Evolutionary conservation across 2,329 filamentous ascomycete genomes (phyloP).

Genomic region (Penicillium sp.): DNA sequence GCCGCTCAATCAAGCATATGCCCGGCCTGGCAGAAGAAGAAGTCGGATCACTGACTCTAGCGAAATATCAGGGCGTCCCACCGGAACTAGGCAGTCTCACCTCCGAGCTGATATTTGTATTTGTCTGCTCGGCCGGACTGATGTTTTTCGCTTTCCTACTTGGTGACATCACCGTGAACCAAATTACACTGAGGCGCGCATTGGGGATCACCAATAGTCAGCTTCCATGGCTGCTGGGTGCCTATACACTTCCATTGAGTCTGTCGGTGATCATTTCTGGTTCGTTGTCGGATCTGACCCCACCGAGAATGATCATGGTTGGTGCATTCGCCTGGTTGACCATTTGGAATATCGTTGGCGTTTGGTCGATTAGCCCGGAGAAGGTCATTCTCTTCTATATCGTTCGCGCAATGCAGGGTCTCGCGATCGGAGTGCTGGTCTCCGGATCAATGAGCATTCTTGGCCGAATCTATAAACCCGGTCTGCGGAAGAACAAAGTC

Average conservation of each 20-base stretch:
- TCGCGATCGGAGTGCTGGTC: slow-evolving; percentile 49
- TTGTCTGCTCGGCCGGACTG: slow-evolving; percentile 16
- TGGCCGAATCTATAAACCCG: slow-evolving; percentile 44
- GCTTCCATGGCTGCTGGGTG: slow-evolving; percentile 42
- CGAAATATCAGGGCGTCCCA: slow-evolving; percentile 13
- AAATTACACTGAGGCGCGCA: slow-evolving; percentile 9
- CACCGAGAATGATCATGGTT: slow-evolving; percentile 31
- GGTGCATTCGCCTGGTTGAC: slow-evolving; percentile 38
- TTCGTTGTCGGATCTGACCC: slow-evolving; percentile 35
- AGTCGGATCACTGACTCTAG: slow-evolving; percentile 1
- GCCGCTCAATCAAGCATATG: slow-evolving; percentile 14
- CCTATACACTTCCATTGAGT: slow-evolving; percentile 38
- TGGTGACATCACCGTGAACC: slow-evolving; percentile 17
- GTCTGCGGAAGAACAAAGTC: slow-evolving; percentile 34
- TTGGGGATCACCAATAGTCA: slow-evolving; percentile 33
- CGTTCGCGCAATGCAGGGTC: slow-evolving; percentile 40
- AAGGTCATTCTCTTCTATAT: slow-evolving; percentile 30
- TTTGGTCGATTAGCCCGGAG: slow-evolving; percentile 31
- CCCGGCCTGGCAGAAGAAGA: slow-evolving; percentile 16
- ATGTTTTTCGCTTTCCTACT: slow-evolving; percentile 16
- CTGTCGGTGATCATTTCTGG: slow-evolving; percentile 39
- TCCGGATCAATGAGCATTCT: slow-evolving; percentile 50
- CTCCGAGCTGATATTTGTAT: slow-evolving; percentile 14
- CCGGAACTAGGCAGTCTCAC: slow-evolving; percentile 16
- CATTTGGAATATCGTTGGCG: slow-evolving; percentile 36